These are phyloP conservation scores for Boletellus ananas DNA, from an alignment of 768 basidiomycete species.

Conservation along the genomic window DNA sequence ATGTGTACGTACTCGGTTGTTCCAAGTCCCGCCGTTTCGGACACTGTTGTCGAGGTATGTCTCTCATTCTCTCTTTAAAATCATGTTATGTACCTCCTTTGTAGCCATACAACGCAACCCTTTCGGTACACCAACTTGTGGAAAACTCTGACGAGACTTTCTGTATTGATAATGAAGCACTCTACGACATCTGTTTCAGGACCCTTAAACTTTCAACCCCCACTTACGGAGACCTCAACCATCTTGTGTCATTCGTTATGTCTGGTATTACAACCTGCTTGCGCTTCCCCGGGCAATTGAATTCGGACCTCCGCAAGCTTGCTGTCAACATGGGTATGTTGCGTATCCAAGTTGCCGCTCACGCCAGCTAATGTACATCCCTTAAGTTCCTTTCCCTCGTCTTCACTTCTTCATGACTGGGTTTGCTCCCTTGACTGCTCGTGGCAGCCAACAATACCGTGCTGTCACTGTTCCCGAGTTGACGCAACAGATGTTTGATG, in stretches of 20 bases:
- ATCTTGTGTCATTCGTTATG: slow-evolving; percentile 97
- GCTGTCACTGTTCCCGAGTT: slow-evolving; percentile 97
- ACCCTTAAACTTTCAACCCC: slow-evolving; percentile 95
- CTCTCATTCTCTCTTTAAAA: background rate
- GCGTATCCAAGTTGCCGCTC: background rate
- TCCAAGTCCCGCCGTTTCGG: slow-evolving; percentile 94
- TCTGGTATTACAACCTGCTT: slow-evolving; percentile 97
- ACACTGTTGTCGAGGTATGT: slow-evolving; percentile 92
- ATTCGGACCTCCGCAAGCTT: slow-evolving; percentile 96
- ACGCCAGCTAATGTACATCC: slow-evolving; percentile 2
- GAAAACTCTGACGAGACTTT: slow-evolving; percentile 99
- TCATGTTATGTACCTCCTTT: background rate
- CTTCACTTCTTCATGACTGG: slow-evolving; percentile 99
- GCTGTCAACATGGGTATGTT: slow-evolving; percentile 96
- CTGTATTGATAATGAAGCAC: slow-evolving; percentile 99
- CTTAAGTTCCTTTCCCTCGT: slow-evolving; percentile 91
- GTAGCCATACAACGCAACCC: slow-evolving; percentile 96
- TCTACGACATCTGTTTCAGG: slow-evolving; percentile 98
- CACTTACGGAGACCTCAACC: slow-evolving; percentile 97
- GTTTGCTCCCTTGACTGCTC: slow-evolving; percentile 90
- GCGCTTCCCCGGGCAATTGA: slow-evolving; percentile 99
- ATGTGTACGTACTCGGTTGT: slow-evolving; percentile 99
- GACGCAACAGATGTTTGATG: slow-evolving; percentile 99
- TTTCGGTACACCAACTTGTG: slow-evolving; percentile 97
- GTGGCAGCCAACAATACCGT: slow-evolving; percentile 92